Conservation (phyloP, 208 protist species). For the Entamoeba nuttalli region DNA sequence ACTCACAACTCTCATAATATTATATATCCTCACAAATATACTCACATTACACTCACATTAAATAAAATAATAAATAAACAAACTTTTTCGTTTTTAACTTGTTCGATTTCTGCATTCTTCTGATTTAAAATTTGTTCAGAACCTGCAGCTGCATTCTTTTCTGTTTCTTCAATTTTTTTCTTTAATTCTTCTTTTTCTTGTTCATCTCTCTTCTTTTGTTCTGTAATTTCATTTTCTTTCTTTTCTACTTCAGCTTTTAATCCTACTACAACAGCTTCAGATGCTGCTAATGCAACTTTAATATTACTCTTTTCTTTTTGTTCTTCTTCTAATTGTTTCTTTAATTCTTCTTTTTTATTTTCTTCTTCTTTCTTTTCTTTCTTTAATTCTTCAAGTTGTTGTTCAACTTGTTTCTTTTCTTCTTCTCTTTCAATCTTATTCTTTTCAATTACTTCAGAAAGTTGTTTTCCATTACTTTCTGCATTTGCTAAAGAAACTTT, state of each 20-base stretch:
- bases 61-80: neutral
- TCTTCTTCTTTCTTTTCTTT: too few species aligned
- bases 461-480: neutral
- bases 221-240: too few species aligned
- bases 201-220: too few species aligned
- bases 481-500: neutral
- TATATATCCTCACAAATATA: accelerated
- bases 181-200: neutral
- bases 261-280: too few species aligned
- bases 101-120: neutral
- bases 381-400: too few species aligned
- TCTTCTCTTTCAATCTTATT: neutral
- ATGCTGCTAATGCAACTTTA: too few species aligned
- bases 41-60: too few species aligned
- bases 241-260: too few species aligned
- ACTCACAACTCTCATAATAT: too few species aligned
- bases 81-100: neutral
- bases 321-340: neutral
- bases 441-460: neutral
- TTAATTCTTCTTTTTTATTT: neutral
- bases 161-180: neutral
- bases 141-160: neutral
- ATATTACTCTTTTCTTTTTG: too few species aligned
- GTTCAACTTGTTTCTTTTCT: neutral
- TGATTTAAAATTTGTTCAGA: neutral